These are phyloP conservation scores for Hypoxylon sp. DNA, from an alignment of 2,329 filamentous ascomycete genomes.

Conservation along the genomic window DNA sequence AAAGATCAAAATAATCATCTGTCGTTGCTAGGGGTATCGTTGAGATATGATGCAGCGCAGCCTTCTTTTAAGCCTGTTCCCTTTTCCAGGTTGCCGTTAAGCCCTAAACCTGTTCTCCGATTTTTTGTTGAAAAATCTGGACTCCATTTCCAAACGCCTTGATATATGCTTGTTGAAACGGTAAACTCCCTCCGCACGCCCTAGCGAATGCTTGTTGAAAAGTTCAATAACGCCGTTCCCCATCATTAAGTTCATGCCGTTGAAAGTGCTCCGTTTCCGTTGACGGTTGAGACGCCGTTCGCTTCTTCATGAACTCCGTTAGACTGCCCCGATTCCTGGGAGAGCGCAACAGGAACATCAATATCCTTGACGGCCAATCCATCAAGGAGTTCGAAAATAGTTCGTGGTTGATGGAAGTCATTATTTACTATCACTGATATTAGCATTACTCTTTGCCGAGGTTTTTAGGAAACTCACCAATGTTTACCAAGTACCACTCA, in stretches of 20 bases:
- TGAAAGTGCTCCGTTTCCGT: conserved; percentile 35
- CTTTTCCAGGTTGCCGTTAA: conserved; percentile 44
- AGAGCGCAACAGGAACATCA: conserved; percentile 57
- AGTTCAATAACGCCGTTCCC: conserved; percentile 51
- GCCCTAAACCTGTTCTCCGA: conserved; percentile 47
- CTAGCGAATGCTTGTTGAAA: conserved; percentile 53
- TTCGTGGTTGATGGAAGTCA: conserved; percentile 88
- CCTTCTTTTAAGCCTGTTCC: conserved; percentile 47
- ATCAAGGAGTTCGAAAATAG: conserved; percentile 88
- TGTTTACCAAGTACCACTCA: conserved; percentile 94
- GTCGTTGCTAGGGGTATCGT: conserved; percentile 56
- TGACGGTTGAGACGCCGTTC: conserved; percentile 44
- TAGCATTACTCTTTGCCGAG: background rate
- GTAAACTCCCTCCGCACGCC: conserved; percentile 43
- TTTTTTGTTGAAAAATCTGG: conserved; percentile 55
- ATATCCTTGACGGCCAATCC: conserved; percentile 78
- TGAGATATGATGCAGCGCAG: conserved; percentile 57
- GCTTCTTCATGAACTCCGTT: conserved; percentile 49
- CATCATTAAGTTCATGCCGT: conserved; percentile 40
- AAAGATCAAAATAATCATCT: conserved; percentile 34
- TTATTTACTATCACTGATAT: conserved; percentile 81
- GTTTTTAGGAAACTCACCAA: conserved; percentile 71
- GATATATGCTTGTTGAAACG: conserved; percentile 55
- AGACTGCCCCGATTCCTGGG: conserved; percentile 47
- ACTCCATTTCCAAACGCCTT: conserved; percentile 50